phyloP scores from a whole-genome alignment of 2,329 filamentous ascomycete genomes.

The Onygenales sp. region DNA sequence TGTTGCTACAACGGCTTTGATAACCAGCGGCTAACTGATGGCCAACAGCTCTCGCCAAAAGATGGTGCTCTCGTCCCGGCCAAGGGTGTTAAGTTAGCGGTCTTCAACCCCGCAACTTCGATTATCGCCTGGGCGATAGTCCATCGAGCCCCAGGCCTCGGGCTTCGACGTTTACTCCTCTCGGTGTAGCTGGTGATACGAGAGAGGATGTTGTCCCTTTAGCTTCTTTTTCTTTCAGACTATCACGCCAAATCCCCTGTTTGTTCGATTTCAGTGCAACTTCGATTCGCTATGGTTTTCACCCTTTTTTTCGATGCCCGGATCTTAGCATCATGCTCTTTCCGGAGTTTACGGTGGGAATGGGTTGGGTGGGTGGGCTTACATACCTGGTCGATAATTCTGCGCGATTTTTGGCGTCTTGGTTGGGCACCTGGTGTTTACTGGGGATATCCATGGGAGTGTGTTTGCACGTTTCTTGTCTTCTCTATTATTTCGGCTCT shows the following conservation, averaged over 20 bases:
- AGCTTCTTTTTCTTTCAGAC: not conserved
- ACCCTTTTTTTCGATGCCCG: too few relatives aligned
- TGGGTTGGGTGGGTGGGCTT: too few relatives aligned
- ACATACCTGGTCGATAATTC: too few relatives aligned
- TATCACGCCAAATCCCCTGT: not conserved
- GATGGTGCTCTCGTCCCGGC: conserved; percentile 25
- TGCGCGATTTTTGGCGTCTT: too few relatives aligned
- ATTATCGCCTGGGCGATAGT: not conserved
- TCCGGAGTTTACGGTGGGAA: too few relatives aligned
- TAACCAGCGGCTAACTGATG: conserved; percentile 18
- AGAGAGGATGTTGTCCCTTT: not conserved
- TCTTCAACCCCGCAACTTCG: not conserved
- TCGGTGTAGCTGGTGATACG: not conserved
- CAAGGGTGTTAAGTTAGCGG: conserved; percentile 26
- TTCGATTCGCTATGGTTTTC: too few relatives aligned
- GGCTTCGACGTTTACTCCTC: not conserved
- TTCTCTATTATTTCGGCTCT: too few relatives aligned
- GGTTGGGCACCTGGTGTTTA: too few relatives aligned
- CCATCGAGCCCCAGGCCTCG: not conserved
- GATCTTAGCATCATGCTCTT: too few relatives aligned
- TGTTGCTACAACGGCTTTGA: conserved; percentile 16
- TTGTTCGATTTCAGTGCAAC: not conserved
- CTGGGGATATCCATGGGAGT: too few relatives aligned
- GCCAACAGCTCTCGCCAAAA: conserved; percentile 16
- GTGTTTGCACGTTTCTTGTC: too few relatives aligned